Evolutionary conservation across 352 stramenopile genomes (phyloP).

Genomic region (Globisporangium cylindrosporum): DNA sequence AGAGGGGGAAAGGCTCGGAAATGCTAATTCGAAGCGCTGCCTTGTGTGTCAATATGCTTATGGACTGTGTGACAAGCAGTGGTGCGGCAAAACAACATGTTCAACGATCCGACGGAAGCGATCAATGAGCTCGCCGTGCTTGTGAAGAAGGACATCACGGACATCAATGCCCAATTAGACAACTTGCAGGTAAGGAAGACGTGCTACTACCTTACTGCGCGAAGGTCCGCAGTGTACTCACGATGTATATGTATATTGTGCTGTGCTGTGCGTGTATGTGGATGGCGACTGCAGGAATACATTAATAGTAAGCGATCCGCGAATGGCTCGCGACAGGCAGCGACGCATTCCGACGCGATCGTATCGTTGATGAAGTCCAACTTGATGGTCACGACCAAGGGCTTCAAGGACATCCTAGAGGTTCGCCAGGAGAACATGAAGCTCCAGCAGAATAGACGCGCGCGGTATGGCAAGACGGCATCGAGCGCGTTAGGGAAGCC

Average conservation of each 20-base stretch:
- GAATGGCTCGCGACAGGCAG: slow-evolving; percentile 60
- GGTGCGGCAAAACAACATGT: slow-evolving; percentile 88
- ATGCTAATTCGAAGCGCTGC: not conserved
- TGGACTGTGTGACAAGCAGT: slow-evolving; percentile 30
- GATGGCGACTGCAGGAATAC: slow-evolving; percentile 40
- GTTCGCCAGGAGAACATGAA: slow-evolving; percentile 88
- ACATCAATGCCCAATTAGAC: slow-evolving; percentile 85
- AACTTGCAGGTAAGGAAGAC: slow-evolving; percentile 53
- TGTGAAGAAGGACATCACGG: slow-evolving; percentile 86
- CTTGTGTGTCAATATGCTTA: not conserved
- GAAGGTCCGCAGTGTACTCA: not conserved
- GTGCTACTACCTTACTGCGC: not conserved
- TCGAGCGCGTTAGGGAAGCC: slow-evolving; percentile 73
- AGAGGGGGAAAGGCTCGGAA: not conserved
- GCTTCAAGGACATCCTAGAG: slow-evolving; percentile 86
- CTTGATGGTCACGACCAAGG: slow-evolving; percentile 70
- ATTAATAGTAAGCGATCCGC: slow-evolving; percentile 63
- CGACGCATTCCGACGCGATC: slow-evolving; percentile 79
- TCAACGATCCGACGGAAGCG: slow-evolving; percentile 80
- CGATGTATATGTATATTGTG: not conserved
- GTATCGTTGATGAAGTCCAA: slow-evolving; percentile 86
- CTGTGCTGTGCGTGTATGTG: not conserved
- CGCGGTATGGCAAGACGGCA: slow-evolving; percentile 72
- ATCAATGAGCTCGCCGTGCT: slow-evolving; percentile 82
- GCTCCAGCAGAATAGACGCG: slow-evolving; percentile 75